Evolutionary conservation across 208 protist genomes (phyloP).

Genomic region (Trypanosoma lewisi): DNA sequence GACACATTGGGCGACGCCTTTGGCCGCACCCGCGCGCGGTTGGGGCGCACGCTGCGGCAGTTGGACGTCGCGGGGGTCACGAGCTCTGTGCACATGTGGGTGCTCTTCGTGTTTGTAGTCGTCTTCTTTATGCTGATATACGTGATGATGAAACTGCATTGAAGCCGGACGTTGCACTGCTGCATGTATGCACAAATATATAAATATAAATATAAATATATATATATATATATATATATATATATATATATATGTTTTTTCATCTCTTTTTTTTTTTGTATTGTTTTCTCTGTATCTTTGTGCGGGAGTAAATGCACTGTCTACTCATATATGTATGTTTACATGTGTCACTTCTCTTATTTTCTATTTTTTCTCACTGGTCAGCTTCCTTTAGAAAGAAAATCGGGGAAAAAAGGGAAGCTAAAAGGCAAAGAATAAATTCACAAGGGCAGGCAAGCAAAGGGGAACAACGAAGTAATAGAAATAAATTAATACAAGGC

Average conservation of each 20-base stretch:
- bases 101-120: constrained; percentile 77
- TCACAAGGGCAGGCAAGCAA: neutral
- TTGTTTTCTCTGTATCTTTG: no score
- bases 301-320: no score
- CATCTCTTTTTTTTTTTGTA: neutral
- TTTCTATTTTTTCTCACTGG: constrained; percentile 22
- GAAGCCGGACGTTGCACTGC: constrained; percentile 1
- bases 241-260: no score
- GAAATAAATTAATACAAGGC: constrained; percentile 1
- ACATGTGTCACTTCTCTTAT: no score
- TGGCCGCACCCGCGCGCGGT: constrained; percentile 29
- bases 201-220: no score
- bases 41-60: constrained; percentile 54
- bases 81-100: constrained; percentile 73
- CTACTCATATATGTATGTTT: no score
- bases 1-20: constrained; percentile 45
- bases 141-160: constrained; percentile 58
- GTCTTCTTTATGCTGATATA: constrained; percentile 50
- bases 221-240: no score
- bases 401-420: no score
- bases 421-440: constrained; percentile 1
- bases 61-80: constrained; percentile 36
- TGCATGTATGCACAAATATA: no score
- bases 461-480: neutral
- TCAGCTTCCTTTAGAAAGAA: no score